These are phyloP conservation scores for Diplodia corticola DNA, from an alignment of 2,329 filamentous ascomycete genomes.

Conservation along the genomic window DNA sequence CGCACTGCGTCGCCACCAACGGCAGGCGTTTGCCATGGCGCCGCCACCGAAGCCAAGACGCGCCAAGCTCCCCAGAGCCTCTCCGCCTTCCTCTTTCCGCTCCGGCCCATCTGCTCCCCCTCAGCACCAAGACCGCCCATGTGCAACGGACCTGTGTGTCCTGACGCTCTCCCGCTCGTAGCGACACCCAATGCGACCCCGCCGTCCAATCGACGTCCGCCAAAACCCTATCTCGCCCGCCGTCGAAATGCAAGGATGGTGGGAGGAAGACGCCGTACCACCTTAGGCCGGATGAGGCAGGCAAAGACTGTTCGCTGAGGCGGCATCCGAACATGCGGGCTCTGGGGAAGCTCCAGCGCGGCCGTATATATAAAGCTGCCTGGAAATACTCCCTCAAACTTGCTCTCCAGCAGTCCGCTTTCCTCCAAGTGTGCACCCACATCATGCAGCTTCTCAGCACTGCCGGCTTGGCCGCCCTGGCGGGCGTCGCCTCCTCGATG, in stretches of 20 bases:
- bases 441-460: conserved; percentile 16
- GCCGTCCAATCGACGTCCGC: conserved; percentile 2
- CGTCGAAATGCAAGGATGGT: conserved; percentile 1
- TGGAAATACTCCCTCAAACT: not conserved
- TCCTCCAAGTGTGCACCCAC: not conserved
- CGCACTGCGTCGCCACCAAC: conserved; percentile 7
- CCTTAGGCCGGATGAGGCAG: conserved; percentile 9
- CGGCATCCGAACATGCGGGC: not conserved
- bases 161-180: conserved; percentile 8
- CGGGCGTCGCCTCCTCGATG: conserved; percentile 30
- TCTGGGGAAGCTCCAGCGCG: conserved; percentile 1
- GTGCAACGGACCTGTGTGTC: conserved; percentile 1
- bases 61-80: conserved; percentile 13
- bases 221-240: not conserved
- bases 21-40: conserved; percentile 1
- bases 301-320: not conserved
- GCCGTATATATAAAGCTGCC: not conserved
- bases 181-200: conserved; percentile 9
- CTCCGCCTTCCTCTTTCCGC: conserved; percentile 22
- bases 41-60: conserved; percentile 17
- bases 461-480: conserved; percentile 34
- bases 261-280: not conserved
- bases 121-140: conserved; percentile 1
- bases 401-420: conserved; percentile 2
- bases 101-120: not conserved